Evolutionary conservation across 2,329 filamentous ascomycete species (phyloP).

Genomic region (Amauroascus verrucosus): DNA sequence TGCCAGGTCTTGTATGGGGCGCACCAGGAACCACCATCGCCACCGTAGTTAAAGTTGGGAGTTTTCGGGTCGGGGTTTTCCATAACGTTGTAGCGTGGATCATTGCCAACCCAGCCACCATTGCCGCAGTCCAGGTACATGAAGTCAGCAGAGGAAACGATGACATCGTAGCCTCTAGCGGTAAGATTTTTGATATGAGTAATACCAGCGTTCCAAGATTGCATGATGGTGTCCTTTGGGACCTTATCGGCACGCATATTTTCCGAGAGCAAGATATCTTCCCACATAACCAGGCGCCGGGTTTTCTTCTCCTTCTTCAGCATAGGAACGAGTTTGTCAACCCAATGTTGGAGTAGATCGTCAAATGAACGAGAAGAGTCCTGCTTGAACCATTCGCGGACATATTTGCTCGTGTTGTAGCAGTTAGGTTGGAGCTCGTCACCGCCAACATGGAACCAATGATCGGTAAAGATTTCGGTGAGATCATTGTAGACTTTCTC

Average conservation of each 20-base stretch:
- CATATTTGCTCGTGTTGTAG: constrained; percentile 47
- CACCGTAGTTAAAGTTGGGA: constrained; percentile 47
- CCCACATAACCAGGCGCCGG: constrained; percentile 49
- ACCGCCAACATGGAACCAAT: constrained; percentile 48
- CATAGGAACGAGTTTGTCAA: constrained; percentile 44
- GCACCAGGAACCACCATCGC: constrained; percentile 47
- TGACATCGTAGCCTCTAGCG: constrained; percentile 42
- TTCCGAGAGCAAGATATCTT: constrained; percentile 40
- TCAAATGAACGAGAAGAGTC: constrained; percentile 43
- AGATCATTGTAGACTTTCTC: constrained; percentile 46
- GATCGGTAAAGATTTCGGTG: constrained; percentile 41
- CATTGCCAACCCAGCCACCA: constrained; percentile 47
- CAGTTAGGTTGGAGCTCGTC: constrained; percentile 48
- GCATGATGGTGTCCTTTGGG: constrained; percentile 44
- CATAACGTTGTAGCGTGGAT: constrained; percentile 47
- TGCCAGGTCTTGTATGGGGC: constrained; percentile 52
- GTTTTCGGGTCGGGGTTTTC: constrained; percentile 40
- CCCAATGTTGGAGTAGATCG: constrained; percentile 46
- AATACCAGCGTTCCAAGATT: constrained; percentile 47
- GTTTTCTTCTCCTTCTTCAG: constrained; percentile 36
- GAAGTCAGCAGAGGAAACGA: constrained; percentile 48
- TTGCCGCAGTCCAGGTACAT: constrained; percentile 49
- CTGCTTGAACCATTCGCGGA: constrained; percentile 42
- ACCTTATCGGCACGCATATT: constrained; percentile 39
- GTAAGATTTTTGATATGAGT: constrained; percentile 45